A percentile compares a stretch with the other conserved stretches of the same genome.
Conservation (phyloP, 2,329 filamentous ascomycete genomes). For the Raffaelea deltoideospora region DNA sequence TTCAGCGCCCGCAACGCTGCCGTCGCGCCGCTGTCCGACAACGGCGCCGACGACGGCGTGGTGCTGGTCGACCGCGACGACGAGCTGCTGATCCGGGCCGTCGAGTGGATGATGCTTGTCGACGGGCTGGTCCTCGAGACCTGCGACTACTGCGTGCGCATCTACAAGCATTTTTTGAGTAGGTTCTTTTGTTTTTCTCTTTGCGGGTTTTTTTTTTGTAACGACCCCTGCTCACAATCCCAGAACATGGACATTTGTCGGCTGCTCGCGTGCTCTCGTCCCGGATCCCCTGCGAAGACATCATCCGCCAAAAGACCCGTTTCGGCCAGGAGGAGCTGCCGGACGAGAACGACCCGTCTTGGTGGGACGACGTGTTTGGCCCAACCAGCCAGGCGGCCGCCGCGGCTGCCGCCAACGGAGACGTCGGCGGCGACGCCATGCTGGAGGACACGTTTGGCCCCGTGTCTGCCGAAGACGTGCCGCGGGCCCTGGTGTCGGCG, state of each 20-base stretch:
- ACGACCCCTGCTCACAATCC: neutral
- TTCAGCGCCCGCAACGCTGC: too few relatives aligned
- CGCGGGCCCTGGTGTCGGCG: slow-evolving; percentile 29
- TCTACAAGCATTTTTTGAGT: slow-evolving; percentile 80
- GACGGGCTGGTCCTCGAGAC: slow-evolving; percentile 28
- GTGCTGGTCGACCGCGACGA: slow-evolving; percentile 41
- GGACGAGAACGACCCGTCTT: slow-evolving; percentile 19
- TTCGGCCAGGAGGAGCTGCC: slow-evolving; percentile 14
- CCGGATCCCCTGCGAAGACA: slow-evolving; percentile 32
- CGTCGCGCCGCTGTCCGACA: too few relatives aligned
- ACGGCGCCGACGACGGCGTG: slow-evolving; percentile 14
- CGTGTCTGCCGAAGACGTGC: slow-evolving; percentile 23
- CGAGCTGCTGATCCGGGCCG: slow-evolving; percentile 55
- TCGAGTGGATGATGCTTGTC: slow-evolving; percentile 74
- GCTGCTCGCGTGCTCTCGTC: slow-evolving; percentile 38
- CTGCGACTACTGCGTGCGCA: slow-evolving; percentile 38
- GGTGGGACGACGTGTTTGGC: slow-evolving; percentile 21
- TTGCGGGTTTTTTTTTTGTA: slow-evolving; percentile 4
- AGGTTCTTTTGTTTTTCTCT: slow-evolving; percentile 25
- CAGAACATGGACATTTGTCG: slow-evolving; percentile 34
- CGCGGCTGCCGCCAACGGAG: slow-evolving; percentile 10
- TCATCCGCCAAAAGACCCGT: slow-evolving; percentile 27
- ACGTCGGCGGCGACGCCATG: slow-evolving; percentile 13
- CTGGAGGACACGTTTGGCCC: slow-evolving; percentile 18
- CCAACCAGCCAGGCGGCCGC: slow-evolving; percentile 9